Evolutionary conservation across 306 rosid species (phyloP).

Genomic region (Rosa chinensis): DNA sequence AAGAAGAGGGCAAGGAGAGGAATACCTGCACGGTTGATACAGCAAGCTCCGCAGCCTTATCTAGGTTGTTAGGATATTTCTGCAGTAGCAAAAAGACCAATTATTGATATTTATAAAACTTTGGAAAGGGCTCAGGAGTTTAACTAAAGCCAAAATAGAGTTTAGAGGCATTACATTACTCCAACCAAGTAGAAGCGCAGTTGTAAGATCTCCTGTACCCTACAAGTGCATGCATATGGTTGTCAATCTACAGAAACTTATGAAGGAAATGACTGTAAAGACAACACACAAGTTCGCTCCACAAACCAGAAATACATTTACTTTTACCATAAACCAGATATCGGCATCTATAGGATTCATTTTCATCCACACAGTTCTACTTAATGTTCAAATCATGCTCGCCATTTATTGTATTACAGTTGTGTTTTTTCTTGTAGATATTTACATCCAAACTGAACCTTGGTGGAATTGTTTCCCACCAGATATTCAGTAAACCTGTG

Average conservation of each 20-base stretch:
- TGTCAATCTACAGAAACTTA: constrained; percentile 14
- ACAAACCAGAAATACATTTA: not conserved
- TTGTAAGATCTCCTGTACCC: constrained; percentile 93
- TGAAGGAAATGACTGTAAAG: not conserved
- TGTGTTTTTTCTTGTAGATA: not conserved
- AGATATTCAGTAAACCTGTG: not conserved
- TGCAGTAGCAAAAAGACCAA: constrained; percentile 30
- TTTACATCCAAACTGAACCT: not conserved
- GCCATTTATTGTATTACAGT: not conserved
- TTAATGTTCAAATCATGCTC: not conserved
- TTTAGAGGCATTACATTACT: constrained; percentile 68
- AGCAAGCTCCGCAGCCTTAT: constrained; percentile 79
- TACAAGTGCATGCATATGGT: constrained; percentile 33
- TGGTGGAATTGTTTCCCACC: not conserved
- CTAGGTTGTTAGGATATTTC: constrained; percentile 74
- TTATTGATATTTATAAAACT: constrained; percentile 18
- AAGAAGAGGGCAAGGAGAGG: not conserved
- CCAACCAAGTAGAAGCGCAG: constrained; percentile 94
- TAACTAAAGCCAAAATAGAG: constrained; percentile 11
- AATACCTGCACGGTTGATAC: constrained; percentile 85
- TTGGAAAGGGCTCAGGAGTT: constrained; percentile 2
- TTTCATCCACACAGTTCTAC: not conserved
- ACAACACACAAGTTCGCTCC: not conserved
- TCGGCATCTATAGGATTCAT: not conserved
- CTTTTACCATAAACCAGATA: not conserved